Conservation (phyloP, 202 grass and related monocot species). For the Musa balbisiana region DNA sequence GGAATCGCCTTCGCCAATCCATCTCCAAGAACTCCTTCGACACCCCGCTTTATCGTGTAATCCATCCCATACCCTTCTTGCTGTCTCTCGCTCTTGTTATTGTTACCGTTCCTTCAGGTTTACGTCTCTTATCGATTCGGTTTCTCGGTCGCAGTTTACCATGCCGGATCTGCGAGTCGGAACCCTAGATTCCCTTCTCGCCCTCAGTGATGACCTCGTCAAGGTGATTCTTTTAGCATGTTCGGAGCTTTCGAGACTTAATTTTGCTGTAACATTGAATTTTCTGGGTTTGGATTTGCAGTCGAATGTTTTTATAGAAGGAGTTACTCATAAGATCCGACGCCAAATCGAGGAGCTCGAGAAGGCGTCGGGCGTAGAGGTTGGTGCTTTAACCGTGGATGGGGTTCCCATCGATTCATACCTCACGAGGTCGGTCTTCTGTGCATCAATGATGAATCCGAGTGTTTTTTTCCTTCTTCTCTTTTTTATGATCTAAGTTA, state of each 20-base stretch:
- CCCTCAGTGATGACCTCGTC: conserved; percentile 87
- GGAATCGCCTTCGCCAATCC: conserved; percentile 58
- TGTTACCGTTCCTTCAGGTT: background rate
- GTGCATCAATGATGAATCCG: background rate
- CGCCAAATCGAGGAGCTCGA: conserved; percentile 94
- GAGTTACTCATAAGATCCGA: conserved; percentile 92
- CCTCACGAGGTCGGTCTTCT: conserved; percentile 53
- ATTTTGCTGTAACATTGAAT: background rate
- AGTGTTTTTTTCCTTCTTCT: background rate
- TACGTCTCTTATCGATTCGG: too few relatives aligned
- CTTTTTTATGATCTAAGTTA: conserved; percentile 6
- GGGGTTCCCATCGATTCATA: conserved; percentile 90
- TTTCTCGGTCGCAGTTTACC: conserved; percentile 49
- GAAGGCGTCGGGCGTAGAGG: conserved; percentile 48
- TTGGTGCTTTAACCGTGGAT: conserved; percentile 65
- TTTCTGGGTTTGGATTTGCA: conserved; percentile 20
- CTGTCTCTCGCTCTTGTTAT: background rate
- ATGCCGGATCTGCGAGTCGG: conserved; percentile 72
- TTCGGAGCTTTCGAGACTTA: background rate
- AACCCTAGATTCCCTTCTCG: conserved; percentile 83
- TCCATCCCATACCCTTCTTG: background rate
- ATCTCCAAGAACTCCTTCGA: conserved; percentile 88
- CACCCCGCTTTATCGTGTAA: conserved; percentile 89
- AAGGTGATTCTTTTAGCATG: conserved; percentile 36
- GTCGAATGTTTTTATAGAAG: conserved; percentile 90